Base-by-base conservation (phyloP, 2,329 filamentous ascomycete genomes). In the Apiospora pterosperma region DNA sequence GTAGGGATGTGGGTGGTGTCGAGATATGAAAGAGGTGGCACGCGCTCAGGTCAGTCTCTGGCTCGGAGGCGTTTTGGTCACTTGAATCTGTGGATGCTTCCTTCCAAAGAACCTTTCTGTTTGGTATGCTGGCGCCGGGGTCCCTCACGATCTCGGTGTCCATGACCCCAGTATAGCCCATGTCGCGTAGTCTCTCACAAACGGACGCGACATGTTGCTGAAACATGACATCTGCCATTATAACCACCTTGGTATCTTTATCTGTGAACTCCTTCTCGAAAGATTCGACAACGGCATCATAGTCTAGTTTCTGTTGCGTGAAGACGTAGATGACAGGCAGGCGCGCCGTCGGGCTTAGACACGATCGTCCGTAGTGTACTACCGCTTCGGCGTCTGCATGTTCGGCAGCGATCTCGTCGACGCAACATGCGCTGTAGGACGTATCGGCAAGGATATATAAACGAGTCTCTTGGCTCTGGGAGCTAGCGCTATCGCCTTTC, bases 361-460 rank as follows among this genome's bases (percentile, higher is more conserved):
- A 99, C 0, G 95, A 91, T 62, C 96, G 85, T 3, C 96, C 96
- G 72, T 98, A 99, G 76, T 99, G 96, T 16, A 99, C 90, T 1
- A 98, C 92, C 0, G 93, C 92, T 67, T 98, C 91, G 7, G 96
- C 94, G 72, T 93, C 86, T 19, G 93, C 91, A 76, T 99, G 96
- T 76, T 99, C 94, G 2, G 96, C 96, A 0, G 96, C 96, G 44
- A 98, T 90, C 79, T 99, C 96, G 73, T 99, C 96, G 21, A 98
- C 94, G 73, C 96, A 99, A 79, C 96, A 99, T 0, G 95, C 90
- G 66, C 96, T 96, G 78, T 98, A 99, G 2, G 95, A 97, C 2
- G 96, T 98, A 77, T 99, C 96, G 36, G 91, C 96, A 21, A 99
- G 82, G 66, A 99, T 94, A 71, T 92, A 97, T 62, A 98, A 82